Base-by-base conservation (phyloP, 2,329 filamentous ascomycete species). In the Xylariales sp. region DNA sequence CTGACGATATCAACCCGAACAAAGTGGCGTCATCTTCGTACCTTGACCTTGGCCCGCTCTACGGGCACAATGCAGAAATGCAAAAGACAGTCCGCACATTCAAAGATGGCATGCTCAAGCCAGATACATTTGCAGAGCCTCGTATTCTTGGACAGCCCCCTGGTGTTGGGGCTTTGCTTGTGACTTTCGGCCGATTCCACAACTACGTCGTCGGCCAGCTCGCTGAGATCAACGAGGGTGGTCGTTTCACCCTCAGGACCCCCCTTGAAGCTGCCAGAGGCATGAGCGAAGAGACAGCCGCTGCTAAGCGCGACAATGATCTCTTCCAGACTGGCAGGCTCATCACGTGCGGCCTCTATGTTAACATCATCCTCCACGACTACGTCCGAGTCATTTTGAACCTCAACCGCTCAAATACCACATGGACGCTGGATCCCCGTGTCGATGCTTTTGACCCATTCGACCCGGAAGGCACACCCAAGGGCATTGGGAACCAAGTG, bases 161-260 rank as follows among this genome's bases (percentile, higher is more conserved):
- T 0, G 83, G 84, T 11, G 83, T 85, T 5, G 74, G 78, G 40
- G 80, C 86, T 5, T 52, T 90, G 4, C 62, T 90, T 19, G 73
- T 90, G 59, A 88, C 89, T 84, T 83, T 88, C 63, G 84, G 83
- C 51, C 76, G 81, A 17, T 94, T 94, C 63, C 91, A 96, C 63
- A 96, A 97, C 62, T 75, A 93, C 47, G 78, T 89, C 0, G 89
- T 86, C 2, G 76, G 81, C 38, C 84, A 91, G 43, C 67, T 96
- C 14, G 85, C 85, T 0, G 66, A 74, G n/a, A 91, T 96, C 61
- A 95, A 96, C 52, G 90, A 96, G 51, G 78, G 79, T 30, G 81
- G 80, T 13, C 77, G 86, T 16, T 96, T 95, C 61, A 76, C 72
- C 1, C 81, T 79, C 42, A n/a, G n/a, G n/a, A n/a, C 87, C 88